These are phyloP conservation scores for Lathyrus aphaca DNA, from an alignment of 306 rosid species.

Conservation along the genomic window DNA sequence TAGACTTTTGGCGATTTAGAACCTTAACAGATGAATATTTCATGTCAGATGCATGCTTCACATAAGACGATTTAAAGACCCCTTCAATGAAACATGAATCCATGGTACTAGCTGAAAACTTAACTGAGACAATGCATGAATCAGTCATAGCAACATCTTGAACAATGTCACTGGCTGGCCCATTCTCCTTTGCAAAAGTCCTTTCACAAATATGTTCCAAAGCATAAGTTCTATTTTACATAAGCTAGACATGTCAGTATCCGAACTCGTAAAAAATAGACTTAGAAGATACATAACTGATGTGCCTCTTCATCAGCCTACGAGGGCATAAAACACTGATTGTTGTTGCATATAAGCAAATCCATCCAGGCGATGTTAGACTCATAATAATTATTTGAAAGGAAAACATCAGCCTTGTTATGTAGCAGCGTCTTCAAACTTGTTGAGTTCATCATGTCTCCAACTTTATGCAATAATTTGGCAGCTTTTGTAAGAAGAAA, in stretches of 20 bases:
- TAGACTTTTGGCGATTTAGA: too few species aligned
- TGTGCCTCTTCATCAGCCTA: conserved; percentile 94
- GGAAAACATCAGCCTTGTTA: too few species aligned
- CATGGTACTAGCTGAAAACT: conserved; percentile 62
- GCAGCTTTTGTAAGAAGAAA: too few species aligned
- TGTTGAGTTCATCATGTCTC: too few species aligned
- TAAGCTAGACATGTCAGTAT: conserved; percentile 98
- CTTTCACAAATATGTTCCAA: conserved; percentile 88
- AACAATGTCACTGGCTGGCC: conserved; percentile 67
- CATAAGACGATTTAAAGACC: conserved; percentile 79
- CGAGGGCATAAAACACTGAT: conserved; percentile 78
- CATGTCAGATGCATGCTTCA: conserved; percentile 59
- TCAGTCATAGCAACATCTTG: conserved; percentile 97
- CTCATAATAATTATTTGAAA: too few species aligned
- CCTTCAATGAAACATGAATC: conserved; percentile 92
- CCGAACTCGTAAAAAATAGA: conserved; percentile 93
- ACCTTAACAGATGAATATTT: conserved; percentile 95
- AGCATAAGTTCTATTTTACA: conserved; percentile 72
- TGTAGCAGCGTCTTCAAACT: too few species aligned
- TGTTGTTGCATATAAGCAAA: conserved; percentile 98
- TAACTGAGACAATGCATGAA: conserved; percentile 65
- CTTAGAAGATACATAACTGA: conserved; percentile 85
- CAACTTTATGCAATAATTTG: too few species aligned
- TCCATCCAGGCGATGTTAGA: too few species aligned
- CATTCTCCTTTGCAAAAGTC: conserved; percentile 79